phyloP scores from a whole-genome alignment of 768 basidiomycete genomes.

The Tremella mesenterica region DNA sequence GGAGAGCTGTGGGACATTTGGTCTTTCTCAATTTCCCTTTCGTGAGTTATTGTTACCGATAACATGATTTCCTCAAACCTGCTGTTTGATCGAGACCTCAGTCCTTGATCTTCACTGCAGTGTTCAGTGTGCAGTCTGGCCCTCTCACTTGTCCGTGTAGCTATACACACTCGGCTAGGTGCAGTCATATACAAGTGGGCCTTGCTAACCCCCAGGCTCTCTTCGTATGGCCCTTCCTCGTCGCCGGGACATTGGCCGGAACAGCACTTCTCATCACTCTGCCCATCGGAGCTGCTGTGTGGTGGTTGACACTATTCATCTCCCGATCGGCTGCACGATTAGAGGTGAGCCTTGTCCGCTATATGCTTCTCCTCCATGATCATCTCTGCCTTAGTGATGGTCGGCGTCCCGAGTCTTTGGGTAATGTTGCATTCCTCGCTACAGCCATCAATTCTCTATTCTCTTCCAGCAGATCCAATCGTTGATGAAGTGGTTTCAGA shows the following conservation, averaged over 20 bases:
- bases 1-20: conserved; percentile 37
- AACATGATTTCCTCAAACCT: too few species aligned
- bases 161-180: too few species aligned
- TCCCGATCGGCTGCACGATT: conserved; percentile 39
- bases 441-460: too few species aligned
- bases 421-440: too few species aligned
- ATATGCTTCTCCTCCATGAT: too few species aligned
- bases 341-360: conserved; percentile 24
- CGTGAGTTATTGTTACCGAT: too few species aligned
- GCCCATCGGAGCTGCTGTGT: conserved; percentile 39
- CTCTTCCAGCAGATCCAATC: too few species aligned
- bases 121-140: neutral
- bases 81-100: too few species aligned
- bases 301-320: conserved; percentile 42
- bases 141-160: neutral
- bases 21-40: conserved; percentile 41
- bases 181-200: neutral
- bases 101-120: neutral
- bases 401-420: too few species aligned
- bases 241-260: conserved; percentile 42
- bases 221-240: conserved; percentile 39
- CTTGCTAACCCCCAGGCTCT: conserved; percentile 24
- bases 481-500: too few species aligned
- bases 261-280: conserved; percentile 42
- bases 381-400: neutral